Base-by-base conservation (phyloP, 169 alveolate genomes). In the Plasmodium gallinaceum region DNA sequence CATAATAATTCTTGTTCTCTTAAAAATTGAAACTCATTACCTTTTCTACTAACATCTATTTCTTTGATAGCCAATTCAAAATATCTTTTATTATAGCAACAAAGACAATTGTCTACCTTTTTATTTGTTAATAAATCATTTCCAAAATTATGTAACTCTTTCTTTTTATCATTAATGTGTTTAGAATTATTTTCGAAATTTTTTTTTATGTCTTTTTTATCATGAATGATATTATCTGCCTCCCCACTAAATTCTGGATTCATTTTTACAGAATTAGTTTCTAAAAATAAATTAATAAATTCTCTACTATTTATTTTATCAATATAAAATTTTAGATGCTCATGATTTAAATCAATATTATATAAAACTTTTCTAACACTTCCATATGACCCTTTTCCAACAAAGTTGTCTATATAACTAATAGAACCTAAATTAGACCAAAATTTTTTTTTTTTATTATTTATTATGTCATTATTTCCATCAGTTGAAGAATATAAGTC, bases 1-100 rank as follows among this genome's bases (percentile, higher is more conserved):
- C 92, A 74, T 94, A 94, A 78, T 85, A 94, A 73, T 66, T 94
- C 96, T 78, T 92, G 93, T 54, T 94, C 96, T 46, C 96, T 80
- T 43, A 94, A 88, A 80, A 92, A 94, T 71, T 94, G 96, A 65
- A 39, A 80, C 8, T 80, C 90, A 32, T 68, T 80, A 8, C 83
- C 83, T 80, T 65, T 68, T 68, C 83, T 61, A 80, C 76, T 80
- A 32, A 80, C 72, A 71, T 80, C 90, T 18, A 80, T 80, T 66
- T 80, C 90, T 80, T 80, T 80, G 51, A 80, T 69, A 45, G 90
- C 90, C 61, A 80, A 32, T 10, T 66, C 85, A 61, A 80, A 69
- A 57, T 80, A 45, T 16, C 83, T 65, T 80, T 68, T 80, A 14
- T 32, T 48, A 42, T 65, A n/a, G 26, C 83, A 68, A 24, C 90